Evolutionary conservation across 257 asterid genomes (phyloP), one percentile per base, ranked within the genome.

Genomic region (Solanum virginianum): DNA sequence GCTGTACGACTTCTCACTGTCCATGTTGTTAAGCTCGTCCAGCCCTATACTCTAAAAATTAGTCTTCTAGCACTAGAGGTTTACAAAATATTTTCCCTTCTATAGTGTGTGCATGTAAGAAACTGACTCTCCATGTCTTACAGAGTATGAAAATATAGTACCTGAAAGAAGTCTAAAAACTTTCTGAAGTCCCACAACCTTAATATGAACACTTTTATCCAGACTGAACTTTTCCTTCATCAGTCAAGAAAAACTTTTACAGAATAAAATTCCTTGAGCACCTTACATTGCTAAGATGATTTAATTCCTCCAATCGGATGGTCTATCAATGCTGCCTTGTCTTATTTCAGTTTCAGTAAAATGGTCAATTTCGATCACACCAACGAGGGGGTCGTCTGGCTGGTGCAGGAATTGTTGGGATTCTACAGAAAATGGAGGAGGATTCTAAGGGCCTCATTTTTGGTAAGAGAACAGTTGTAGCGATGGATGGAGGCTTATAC

Each of bases 401-500:
- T 0, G 97, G 97, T 7, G 96, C 98, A 4, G 98, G 98, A 85
- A 91, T 93, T 4, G 94, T 91, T 0, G 98, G 98, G 86, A 94
- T 94, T 84, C 91, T 94, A 18, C 85, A 92, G 65, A 94, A 94
- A 90, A 91, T 94, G 95, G 97, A 94, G 86, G 87, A 84, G 59
- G 95, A 94, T 80, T 90, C 94, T 0, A 87, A 88, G 81, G 94
- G 94, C 4, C 59, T 80, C 7, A 80, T 90, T 6, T 94, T 92
- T 32, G 97, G 96, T 49, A 93, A 92, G 88, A 90, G 95, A 70
- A 89, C 95, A 29, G 97, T 91, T 22, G 97, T 94, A 90, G 98
- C 98, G 0, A 93, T 93, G 96, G 98, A 94, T 56, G 98, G 98
- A 18, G 97, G 97, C 7, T 85, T 94, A 84, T 94, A 94, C 24